Percentiles rank a stretch among this genome's conserved stretches.
Evolutionary conservation across 2,329 filamentous ascomycete genomes (phyloP).

Genomic region (Sclerotinia minor): DNA sequence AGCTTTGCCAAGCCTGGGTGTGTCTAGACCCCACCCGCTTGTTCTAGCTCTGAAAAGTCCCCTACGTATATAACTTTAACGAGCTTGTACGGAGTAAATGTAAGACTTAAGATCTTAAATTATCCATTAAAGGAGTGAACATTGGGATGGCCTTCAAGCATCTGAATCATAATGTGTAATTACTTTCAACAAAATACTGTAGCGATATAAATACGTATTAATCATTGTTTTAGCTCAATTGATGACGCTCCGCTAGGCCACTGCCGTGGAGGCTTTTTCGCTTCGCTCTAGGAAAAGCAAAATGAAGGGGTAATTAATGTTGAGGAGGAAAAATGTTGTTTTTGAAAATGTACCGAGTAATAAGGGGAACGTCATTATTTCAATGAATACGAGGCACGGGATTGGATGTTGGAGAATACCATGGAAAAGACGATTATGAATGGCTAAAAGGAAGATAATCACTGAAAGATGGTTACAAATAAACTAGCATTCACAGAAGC

Average conservation of each 20-base stretch:
- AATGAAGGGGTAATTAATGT: neutral
- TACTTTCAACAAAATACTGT: neutral
- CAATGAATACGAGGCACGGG: neutral
- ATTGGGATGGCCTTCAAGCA: neutral
- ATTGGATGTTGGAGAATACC: neutral
- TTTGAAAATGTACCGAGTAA: neutral
- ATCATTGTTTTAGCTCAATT: too few species aligned
- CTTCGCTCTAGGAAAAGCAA: neutral
- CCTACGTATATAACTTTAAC: slow-evolving; percentile 19
- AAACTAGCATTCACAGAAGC: too few species aligned
- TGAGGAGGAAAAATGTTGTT: too few species aligned
- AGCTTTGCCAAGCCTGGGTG: slow-evolving; percentile 3
- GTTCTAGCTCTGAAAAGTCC: neutral
- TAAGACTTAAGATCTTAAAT: too few species aligned
- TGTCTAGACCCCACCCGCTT: too few species aligned
- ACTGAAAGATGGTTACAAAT: too few species aligned
- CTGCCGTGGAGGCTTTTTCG: slow-evolving; percentile 9
- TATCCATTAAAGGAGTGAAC: neutral
- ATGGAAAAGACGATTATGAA: too few species aligned
- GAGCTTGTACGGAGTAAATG: neutral
- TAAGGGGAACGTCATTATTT: neutral
- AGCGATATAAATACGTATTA: too few species aligned
- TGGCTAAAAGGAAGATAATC: too few species aligned
- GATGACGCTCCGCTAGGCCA: slow-evolving; percentile 2
- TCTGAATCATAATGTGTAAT: neutral